Conservation (phyloP, 2,329 filamentous ascomycete genomes). For the Colletotrichum sp. region DNA sequence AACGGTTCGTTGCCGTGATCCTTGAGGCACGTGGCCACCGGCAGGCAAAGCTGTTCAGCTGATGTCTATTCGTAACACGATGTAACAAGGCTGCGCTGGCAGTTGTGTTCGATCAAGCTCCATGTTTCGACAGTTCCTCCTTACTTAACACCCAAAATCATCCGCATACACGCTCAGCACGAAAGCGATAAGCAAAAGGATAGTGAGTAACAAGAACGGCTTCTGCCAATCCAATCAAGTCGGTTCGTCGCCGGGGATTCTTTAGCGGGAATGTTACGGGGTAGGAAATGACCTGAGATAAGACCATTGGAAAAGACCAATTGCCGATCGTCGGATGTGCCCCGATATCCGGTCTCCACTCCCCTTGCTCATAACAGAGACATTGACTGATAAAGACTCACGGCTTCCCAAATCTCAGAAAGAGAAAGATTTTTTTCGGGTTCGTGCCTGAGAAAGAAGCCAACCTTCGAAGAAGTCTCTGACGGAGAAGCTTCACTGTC, state of each 20-base stretch:
- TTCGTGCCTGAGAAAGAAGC: not conserved
- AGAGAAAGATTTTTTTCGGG: not conserved
- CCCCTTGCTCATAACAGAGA: not conserved
- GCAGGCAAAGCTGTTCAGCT: not conserved
- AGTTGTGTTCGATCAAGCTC: not conserved
- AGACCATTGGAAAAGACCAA: not conserved
- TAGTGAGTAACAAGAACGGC: not conserved
- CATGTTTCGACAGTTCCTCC: not conserved
- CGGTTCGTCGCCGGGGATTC: not conserved
- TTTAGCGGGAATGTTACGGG: not conserved
- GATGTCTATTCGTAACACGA: not conserved
- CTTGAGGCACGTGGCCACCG: not conserved
- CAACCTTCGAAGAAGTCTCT: not conserved
- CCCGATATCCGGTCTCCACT: slow-evolving; percentile 3
- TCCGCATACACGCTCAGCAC: not conserved
- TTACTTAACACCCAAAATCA: not conserved
- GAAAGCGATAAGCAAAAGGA: not conserved
- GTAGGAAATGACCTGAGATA: slow-evolving; percentile 1
- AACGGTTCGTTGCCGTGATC: not conserved
- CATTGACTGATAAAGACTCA: not conserved
- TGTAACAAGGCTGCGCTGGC: not conserved
- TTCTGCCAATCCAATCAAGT: not conserved
- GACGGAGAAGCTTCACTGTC: not conserved
- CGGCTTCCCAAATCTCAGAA: not conserved
- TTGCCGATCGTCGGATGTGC: slow-evolving; percentile 11